Base-by-base conservation (phyloP, 768 basidiomycete genomes). In the Mycena rosella region DNA sequence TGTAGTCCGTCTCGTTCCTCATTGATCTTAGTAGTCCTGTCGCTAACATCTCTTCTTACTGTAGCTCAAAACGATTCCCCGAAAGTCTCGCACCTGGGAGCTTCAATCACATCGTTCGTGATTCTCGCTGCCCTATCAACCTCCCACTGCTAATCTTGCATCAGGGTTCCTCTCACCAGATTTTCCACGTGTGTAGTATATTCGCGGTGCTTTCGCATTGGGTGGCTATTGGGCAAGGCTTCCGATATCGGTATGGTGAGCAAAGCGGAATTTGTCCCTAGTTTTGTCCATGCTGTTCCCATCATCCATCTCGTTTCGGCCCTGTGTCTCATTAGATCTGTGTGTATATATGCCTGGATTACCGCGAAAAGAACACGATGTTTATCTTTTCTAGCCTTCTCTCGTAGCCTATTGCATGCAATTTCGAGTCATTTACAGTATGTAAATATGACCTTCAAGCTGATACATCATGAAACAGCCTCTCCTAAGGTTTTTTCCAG, bases 131-230 rank as follows among this genome's bases (percentile, higher is more conserved):
- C 40, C 10, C n/a, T 17, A 11, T 6, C 18, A 24, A 18, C 11
- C 32, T 34, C 32, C 32, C 5, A 20, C 53, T 56, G 15, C 9
- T 42, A 40, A n/a, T 40, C 20, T 56, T 22, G 20, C 44, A 15
- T 40, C 10, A 68, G 66, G 66, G 66, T 11, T 56, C 66, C 7
- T 68, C 66, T 6, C 66, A 68, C 48, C 66, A 68, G 48, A 63
- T 68, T 3, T 68, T 68, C 54, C 66, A 68, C 47, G 32, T 68
- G 4, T 68, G 66, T 44, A 68, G 66, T 24, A 20, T 68, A 53
- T 40, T 45, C 62, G 65, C 65, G 17, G 65, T 67, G 24, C 60
- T 32, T 27, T 58, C 65, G 11, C 65, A 67, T 32, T 67, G 30
- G 26, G 24, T 24, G 24, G 57, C 65, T 0, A 45, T 60, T 9